These are phyloP conservation scores for Neolentinus lepideus DNA, from an alignment of 1,284 basidiomycete species.

Conservation along the genomic window DNA sequence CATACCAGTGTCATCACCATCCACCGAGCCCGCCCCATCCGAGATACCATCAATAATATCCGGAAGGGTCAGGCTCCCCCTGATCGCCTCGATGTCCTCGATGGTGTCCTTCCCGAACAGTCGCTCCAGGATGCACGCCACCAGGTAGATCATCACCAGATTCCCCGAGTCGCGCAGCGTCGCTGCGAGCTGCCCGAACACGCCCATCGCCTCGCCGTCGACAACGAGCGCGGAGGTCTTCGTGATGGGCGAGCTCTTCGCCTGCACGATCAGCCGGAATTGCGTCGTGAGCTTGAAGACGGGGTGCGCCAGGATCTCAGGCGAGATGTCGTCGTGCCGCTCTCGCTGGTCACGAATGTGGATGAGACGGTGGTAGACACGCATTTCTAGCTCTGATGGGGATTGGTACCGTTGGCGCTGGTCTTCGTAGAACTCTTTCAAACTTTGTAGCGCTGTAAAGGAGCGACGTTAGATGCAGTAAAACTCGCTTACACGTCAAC, in stretches of 20 bases:
- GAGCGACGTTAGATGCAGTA: background rate
- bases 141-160: slow-evolving; percentile 64
- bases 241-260: slow-evolving; percentile 70
- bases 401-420: slow-evolving; percentile 60
- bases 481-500: too few species aligned
- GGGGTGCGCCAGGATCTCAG: slow-evolving; percentile 62
- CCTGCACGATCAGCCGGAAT: slow-evolving; percentile 78
- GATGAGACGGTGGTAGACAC: slow-evolving; percentile 89
- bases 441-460: slow-evolving; percentile 73
- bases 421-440: slow-evolving; percentile 93
- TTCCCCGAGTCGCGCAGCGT: slow-evolving; percentile 52
- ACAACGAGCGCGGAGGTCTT: slow-evolving; percentile 56
- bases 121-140: slow-evolving; percentile 68
- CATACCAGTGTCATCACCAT: slow-evolving; percentile 2
- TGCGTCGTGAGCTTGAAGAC: slow-evolving; percentile 78
- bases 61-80: slow-evolving; percentile 49
- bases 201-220: slow-evolving; percentile 57
- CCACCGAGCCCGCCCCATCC: slow-evolving; percentile 8
- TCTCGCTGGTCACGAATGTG: slow-evolving; percentile 83
- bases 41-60: slow-evolving; percentile 79
- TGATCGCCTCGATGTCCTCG: slow-evolving; percentile 70
- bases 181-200: slow-evolving; percentile 51
- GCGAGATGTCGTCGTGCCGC: slow-evolving; percentile 78
- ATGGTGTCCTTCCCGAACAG: slow-evolving; percentile 68
- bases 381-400: slow-evolving; percentile 90